Evolutionary conservation across 768 basidiomycete species (phyloP).

Genomic region (Flagelloscypha sp.): DNA sequence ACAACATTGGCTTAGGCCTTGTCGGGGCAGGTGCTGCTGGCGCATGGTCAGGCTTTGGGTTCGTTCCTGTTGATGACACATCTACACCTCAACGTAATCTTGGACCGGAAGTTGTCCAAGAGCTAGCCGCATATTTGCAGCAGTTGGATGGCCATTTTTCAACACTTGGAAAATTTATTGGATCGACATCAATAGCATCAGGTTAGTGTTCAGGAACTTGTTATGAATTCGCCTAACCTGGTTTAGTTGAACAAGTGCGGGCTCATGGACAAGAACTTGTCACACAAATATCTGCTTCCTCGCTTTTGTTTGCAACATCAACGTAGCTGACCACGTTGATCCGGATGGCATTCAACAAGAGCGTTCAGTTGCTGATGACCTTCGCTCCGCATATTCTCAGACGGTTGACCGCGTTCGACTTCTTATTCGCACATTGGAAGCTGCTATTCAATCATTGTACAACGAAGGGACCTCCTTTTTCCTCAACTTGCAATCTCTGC

Average conservation of each 20-base stretch:
- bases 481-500: conserved; percentile 47
- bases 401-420: conserved; percentile 62
- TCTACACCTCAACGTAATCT: conserved; percentile 38
- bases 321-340: conserved; percentile 76
- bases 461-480: conserved; percentile 62
- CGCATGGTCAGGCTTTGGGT: conserved; percentile 82
- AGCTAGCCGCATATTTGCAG: conserved; percentile 39
- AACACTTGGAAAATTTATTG: conserved; percentile 25
- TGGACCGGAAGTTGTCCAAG: conserved; percentile 42
- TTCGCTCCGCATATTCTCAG: conserved; percentile 53
- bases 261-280: conserved; percentile 41
- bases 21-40: conserved; percentile 72
- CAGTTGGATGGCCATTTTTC: conserved; percentile 45
- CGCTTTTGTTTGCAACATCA: conserved; percentile 54
- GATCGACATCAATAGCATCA: too few relatives aligned
- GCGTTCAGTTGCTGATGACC: conserved; percentile 34
- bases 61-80: conserved; percentile 49
- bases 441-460: conserved; percentile 61
- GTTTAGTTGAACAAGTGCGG: conserved; percentile 34
- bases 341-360: conserved; percentile 64
- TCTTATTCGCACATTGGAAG: conserved; percentile 64
- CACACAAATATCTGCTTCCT: conserved; percentile 50
- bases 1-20: conserved; percentile 67
- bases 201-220: conserved; percentile 31
- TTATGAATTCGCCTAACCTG: conserved; percentile 1